Evolutionary conservation across 495 filamentous ascomycete genomes (phyloP).

Genomic region (Podospora pseudoanserina): DNA sequence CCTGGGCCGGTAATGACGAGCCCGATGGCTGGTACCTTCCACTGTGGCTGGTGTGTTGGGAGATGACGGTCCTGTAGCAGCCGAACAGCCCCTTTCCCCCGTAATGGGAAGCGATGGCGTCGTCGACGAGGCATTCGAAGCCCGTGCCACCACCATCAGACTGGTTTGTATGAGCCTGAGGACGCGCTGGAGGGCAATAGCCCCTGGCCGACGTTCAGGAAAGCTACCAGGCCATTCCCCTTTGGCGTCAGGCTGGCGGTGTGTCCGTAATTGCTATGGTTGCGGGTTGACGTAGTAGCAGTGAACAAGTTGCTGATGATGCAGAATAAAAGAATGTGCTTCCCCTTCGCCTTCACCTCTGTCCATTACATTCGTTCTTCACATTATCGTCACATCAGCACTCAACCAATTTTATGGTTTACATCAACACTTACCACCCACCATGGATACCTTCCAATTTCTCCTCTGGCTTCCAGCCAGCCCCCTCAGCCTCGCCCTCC

Average conservation of each 20-base stretch:
- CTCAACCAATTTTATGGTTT: background rate
- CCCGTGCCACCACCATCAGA: background rate
- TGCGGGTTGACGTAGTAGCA: background rate
- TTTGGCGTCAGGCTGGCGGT: background rate
- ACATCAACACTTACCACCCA: background rate
- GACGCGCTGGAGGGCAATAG: background rate
- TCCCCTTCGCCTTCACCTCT: background rate
- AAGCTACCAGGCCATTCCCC: background rate
- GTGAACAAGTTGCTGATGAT: background rate
- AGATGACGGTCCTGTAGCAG: background rate
- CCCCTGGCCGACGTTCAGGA: background rate
- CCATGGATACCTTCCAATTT: background rate
- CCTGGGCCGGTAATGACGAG: background rate
- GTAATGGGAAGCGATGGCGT: background rate
- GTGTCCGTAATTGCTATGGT: background rate
- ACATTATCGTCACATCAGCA: background rate
- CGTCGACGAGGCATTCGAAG: background rate
- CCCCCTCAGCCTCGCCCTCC: slow-evolving; percentile 1
- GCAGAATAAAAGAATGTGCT: background rate
- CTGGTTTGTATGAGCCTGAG: background rate
- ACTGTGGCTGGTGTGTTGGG: background rate
- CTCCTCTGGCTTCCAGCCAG: background rate
- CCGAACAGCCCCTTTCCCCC: background rate
- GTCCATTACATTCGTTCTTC: background rate
- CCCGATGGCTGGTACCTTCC: background rate